phyloP scores from a whole-genome alignment of 768 basidiomycete genomes.

The Dendrothele bispora region DNA sequence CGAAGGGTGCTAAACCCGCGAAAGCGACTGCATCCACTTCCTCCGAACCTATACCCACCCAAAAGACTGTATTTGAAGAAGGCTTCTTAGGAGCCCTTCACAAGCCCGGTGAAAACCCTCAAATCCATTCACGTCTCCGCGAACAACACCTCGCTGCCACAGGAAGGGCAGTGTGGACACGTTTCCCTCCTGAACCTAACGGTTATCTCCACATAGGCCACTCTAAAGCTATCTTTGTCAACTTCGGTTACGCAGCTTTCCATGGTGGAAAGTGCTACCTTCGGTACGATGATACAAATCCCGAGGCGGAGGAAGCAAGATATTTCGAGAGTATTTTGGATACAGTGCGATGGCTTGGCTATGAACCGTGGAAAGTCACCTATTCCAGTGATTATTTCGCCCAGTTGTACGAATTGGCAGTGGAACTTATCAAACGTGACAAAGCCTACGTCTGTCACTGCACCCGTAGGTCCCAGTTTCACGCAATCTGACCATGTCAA shows the following conservation, averaged over 20 bases:
- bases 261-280: conserved; percentile 92
- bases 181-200: conserved; percentile 98
- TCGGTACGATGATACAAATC: conserved; percentile 98
- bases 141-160: conserved; percentile 82
- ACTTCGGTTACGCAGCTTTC: conserved; percentile 97
- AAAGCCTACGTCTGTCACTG: conserved; percentile 97
- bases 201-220: conserved; percentile 96
- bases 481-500: background rate
- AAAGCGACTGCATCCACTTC: conserved; percentile 32
- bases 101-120: conserved; percentile 91
- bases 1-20: conserved; percentile 44
- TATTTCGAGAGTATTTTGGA: conserved; percentile 98
- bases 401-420: conserved; percentile 80
- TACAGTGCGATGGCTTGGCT: conserved; percentile 94
- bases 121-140: conserved; percentile 74
- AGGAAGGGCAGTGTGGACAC: conserved; percentile 83
- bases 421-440: conserved; percentile 84
- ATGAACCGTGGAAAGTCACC: conserved; percentile 98
- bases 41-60: conserved; percentile 33
- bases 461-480: conserved; percentile 68
- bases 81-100: conserved; percentile 93
- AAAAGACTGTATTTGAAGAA: conserved; percentile 83
- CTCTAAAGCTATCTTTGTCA: conserved; percentile 97
- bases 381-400: conserved; percentile 98
- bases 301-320: conserved; percentile 92